Evolutionary conservation across 1,284 basidiomycete genomes (phyloP).

Genomic region (Malassezia dermatis): DNA sequence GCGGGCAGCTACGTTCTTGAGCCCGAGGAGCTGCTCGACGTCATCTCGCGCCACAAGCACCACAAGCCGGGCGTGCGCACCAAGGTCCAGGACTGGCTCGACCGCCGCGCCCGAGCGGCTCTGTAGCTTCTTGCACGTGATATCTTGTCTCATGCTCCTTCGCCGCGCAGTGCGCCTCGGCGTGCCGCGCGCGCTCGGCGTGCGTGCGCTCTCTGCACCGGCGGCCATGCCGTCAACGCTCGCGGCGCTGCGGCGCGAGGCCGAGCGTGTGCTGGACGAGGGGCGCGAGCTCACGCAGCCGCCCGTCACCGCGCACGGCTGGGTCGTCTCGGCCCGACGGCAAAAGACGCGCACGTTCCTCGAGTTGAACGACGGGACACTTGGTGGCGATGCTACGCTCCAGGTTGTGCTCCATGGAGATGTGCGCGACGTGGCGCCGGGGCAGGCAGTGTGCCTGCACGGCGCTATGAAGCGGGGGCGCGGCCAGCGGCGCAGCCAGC

Average conservation of each 20-base stretch:
- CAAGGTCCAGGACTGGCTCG: slow-evolving; percentile 31
- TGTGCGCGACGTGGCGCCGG: slow-evolving; percentile 23
- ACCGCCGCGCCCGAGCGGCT: neutral
- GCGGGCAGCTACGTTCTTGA: slow-evolving; percentile 27
- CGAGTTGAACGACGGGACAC: slow-evolving; percentile 34
- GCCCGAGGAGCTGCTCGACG: slow-evolving; percentile 23
- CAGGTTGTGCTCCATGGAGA: slow-evolving; percentile 30
- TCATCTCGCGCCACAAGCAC: slow-evolving; percentile 25
- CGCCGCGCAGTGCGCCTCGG: neutral
- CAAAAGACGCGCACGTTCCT: slow-evolving; percentile 40
- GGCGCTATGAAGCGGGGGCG: slow-evolving; percentile 23
- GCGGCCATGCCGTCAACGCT: neutral
- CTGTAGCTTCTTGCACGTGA: neutral
- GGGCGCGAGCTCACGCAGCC: neutral
- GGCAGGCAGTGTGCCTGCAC: slow-evolving; percentile 24
- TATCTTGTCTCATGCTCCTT: neutral
- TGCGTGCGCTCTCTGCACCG: neutral
- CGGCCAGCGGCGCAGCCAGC: slow-evolving; percentile 24
- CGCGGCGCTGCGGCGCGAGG: neutral
- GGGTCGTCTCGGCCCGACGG: slow-evolving; percentile 29
- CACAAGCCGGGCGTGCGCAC: slow-evolving; percentile 24
- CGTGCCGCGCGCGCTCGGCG: neutral
- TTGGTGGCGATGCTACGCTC: slow-evolving; percentile 25
- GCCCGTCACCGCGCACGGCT: slow-evolving; percentile 18
- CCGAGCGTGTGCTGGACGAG: neutral